These are phyloP conservation scores for Suillus americanus DNA, from an alignment of 768 basidiomycete species.

Conservation along the genomic window DNA sequence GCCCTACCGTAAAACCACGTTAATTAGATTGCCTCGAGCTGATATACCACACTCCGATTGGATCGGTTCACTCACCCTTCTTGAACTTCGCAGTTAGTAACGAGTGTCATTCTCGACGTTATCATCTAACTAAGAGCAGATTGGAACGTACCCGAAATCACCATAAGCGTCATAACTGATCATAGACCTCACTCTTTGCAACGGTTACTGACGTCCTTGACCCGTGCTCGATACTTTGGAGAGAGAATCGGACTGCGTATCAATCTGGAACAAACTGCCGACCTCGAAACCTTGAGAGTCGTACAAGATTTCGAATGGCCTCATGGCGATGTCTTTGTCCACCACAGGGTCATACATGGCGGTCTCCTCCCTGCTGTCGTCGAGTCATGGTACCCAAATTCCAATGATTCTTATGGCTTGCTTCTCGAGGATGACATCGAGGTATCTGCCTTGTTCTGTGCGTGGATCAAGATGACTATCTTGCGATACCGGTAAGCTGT, in stretches of 20 bases:
- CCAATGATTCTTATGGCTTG: slow-evolving; percentile 73
- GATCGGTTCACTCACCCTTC: slow-evolving; percentile 57
- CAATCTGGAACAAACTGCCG: slow-evolving; percentile 76
- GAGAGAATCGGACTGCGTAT: slow-evolving; percentile 64
- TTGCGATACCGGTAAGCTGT: slow-evolving; percentile 67
- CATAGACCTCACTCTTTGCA: slow-evolving; percentile 68
- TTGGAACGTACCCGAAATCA: slow-evolving; percentile 71
- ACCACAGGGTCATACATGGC: slow-evolving; percentile 75
- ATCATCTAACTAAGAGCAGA: slow-evolving; percentile 39
- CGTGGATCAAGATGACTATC: slow-evolving; percentile 81
- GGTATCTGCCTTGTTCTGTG: slow-evolving; percentile 80
- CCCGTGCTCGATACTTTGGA: slow-evolving; percentile 61
- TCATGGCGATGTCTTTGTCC: slow-evolving; percentile 56
- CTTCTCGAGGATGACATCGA: slow-evolving; percentile 88
- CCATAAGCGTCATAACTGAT: slow-evolving; percentile 76
- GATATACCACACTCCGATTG: slow-evolving; percentile 57
- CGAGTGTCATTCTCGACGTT: slow-evolving; percentile 2
- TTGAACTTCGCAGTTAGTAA: slow-evolving; percentile 58
- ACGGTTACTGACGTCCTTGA: slow-evolving; percentile 65
- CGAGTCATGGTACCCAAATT: slow-evolving; percentile 85
- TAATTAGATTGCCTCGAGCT: slow-evolving; percentile 45
- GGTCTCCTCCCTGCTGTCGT: slow-evolving; percentile 82
- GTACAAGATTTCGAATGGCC: slow-evolving; percentile 56
- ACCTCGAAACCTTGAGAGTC: slow-evolving; percentile 55
- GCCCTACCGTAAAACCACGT: slow-evolving; percentile 27